phyloP scores from a whole-genome alignment of 257 asterid species.

The Solanum lycopersicoides region DNA sequence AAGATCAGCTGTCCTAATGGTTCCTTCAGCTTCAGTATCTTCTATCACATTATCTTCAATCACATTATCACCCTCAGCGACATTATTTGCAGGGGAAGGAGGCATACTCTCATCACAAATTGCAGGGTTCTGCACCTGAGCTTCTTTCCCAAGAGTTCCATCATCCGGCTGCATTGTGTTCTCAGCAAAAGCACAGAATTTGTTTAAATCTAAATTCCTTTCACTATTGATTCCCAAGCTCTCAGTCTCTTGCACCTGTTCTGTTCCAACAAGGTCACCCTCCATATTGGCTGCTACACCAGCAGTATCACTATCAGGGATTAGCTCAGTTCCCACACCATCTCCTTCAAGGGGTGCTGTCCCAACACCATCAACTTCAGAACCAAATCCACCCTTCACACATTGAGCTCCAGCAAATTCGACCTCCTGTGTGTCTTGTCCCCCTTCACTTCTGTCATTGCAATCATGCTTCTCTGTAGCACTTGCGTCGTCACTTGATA shows the following conservation, averaged over 20 bases:
- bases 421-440: slow-evolving; percentile 76
- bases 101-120: neutral
- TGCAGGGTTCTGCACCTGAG: slow-evolving; percentile 1
- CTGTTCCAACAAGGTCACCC: slow-evolving; percentile 46
- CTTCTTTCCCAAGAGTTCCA: slow-evolving; percentile 19
- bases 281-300: slow-evolving; percentile 24
- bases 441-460: slow-evolving; percentile 38
- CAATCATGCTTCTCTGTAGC: slow-evolving; percentile 75
- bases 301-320: slow-evolving; percentile 43
- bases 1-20: slow-evolving; percentile 62
- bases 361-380: slow-evolving; percentile 55
- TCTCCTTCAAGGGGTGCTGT: slow-evolving; percentile 39
- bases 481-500: slow-evolving; percentile 70
- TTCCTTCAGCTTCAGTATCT: slow-evolving; percentile 67
- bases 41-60: neutral
- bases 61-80: neutral
- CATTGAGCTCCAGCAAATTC: slow-evolving; percentile 38
- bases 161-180: slow-evolving; percentile 48
- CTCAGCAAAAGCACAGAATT: slow-evolving; percentile 13
- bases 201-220: slow-evolving; percentile 33
- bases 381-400: slow-evolving; percentile 64
- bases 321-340: slow-evolving; percentile 44
- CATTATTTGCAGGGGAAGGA: neutral
- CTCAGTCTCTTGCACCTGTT: slow-evolving; percentile 56
- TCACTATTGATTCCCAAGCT: slow-evolving; percentile 28